Evolutionary conservation across 2,329 filamentous ascomycete species (phyloP).

Genomic region (Huntiella savannae): DNA sequence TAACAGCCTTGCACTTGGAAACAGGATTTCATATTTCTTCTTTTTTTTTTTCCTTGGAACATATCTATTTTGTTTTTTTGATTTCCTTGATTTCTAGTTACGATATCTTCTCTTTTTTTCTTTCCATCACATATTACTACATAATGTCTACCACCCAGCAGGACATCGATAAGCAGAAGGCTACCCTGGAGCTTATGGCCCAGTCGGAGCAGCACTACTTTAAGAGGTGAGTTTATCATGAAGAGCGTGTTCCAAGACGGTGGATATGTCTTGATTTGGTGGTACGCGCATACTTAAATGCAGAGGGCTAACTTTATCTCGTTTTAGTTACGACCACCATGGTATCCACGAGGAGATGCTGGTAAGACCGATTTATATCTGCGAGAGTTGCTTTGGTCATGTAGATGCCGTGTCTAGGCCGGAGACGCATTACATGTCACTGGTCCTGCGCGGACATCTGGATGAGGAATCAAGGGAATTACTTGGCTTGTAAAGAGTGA

Average conservation of each 20-base stretch:
- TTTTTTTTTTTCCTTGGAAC: not conserved
- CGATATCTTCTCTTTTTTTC: slow-evolving; percentile 3
- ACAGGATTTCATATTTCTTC: not conserved
- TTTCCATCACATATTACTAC: not conserved
- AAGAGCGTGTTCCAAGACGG: not conserved
- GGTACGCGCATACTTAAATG: not conserved
- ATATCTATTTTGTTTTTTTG: not conserved
- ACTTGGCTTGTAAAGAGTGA: slow-evolving; percentile 2
- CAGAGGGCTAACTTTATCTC: not conserved
- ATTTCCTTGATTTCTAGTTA: slow-evolving; percentile 1
- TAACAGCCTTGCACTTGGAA: too few species aligned
- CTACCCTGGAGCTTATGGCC: slow-evolving; percentile 52
- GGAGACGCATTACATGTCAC: not conserved
- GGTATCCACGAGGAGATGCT: slow-evolving; percentile 99
- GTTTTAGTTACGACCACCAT: slow-evolving; percentile 81
- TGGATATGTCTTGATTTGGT: not conserved
- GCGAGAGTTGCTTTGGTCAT: too few species aligned
- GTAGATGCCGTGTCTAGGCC: not conserved
- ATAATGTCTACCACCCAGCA: slow-evolving; percentile 27
- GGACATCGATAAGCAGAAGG: slow-evolving; percentile 41
- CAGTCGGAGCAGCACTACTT: slow-evolving; percentile 99
- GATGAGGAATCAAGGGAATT: not conserved
- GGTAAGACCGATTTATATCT: slow-evolving; percentile 35
- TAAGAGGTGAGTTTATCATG: slow-evolving; percentile 54
- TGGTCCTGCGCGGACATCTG: too few species aligned